Base-by-base conservation (phyloP, 805 yeast species). In the Suhomyces vadensis region DNA sequence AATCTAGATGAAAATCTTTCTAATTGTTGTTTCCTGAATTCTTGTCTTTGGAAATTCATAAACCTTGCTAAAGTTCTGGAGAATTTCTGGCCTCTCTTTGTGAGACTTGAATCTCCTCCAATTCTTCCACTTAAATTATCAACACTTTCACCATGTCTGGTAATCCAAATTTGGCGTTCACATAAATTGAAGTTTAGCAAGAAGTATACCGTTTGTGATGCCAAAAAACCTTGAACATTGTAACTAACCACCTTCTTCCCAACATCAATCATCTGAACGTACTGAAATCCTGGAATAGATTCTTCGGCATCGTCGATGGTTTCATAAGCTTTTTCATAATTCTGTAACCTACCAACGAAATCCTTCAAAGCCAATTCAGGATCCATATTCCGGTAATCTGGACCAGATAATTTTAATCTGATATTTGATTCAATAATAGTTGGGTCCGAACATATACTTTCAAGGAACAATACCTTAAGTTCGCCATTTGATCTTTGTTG, bases 221-320 rank as follows among this genome's bases (percentile, higher is more conserved):
- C 92, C 42, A 92, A 69, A 57, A 89, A 94, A 0, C 83, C 83
- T 56, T 87, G 87, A 45, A 92, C 87, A 58, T 91, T 89, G 62
- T 85, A 91, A 25, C 96, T 88, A 42, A 92, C 95, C 31, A 92
- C 89, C 63, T 92, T 94, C 56, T 87, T 82, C 6, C 99, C 98
- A 8, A 91, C 97, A 63, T 92, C 92, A 44, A 92, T 89, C 95
- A 92, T 90, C 64, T 92, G 90, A 52, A 91, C 87, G 57, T 90
- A 94, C 61, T 88, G 97, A 55, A 82, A 82, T 10, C 79, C 79
- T 2, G 57, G 56, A 31, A 85, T 69, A 43, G 78, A 79, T 57
- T 85, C 92, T 54, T 85, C 92, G 14, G 73, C 78, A 36, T 87
- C 95, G 51, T 86, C 95, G 27, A 92, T 84, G 1, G 97, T 85